Conservation (phyloP, 176 grass and related monocot species). For the Cenchrus purpureus region DNA sequence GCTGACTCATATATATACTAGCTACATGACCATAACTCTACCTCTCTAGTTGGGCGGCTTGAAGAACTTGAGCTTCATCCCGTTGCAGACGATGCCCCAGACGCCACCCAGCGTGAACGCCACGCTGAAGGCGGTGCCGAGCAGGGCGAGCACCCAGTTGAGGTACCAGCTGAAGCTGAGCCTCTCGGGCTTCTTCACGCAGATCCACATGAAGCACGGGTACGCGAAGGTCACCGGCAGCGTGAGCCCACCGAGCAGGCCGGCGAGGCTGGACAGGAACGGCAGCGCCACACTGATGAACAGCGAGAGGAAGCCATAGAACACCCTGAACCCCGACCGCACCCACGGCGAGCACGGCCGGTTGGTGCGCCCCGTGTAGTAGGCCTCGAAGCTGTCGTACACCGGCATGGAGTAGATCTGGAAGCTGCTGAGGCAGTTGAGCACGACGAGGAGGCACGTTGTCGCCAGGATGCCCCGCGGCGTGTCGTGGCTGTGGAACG, state of each 20-base stretch:
- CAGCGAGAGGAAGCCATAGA: slow-evolving; percentile 87
- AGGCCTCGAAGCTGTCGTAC: slow-evolving; percentile 92
- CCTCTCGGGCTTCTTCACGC: slow-evolving; percentile 87
- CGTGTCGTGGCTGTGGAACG: slow-evolving; percentile 84
- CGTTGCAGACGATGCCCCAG: slow-evolving; percentile 89
- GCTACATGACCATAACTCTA: not conserved
- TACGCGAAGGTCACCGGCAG: slow-evolving; percentile 94
- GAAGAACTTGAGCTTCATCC: slow-evolving; percentile 97
- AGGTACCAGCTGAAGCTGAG: slow-evolving; percentile 91
- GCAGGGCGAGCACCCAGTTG: slow-evolving; percentile 78
- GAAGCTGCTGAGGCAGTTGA: slow-evolving; percentile 98
- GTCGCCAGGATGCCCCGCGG: slow-evolving; percentile 64
- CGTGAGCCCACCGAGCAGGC: slow-evolving; percentile 78
- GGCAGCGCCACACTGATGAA: slow-evolving; percentile 90
- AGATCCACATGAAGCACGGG: slow-evolving; percentile 98
- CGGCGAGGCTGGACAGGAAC: slow-evolving; percentile 89
- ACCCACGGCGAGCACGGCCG: slow-evolving; percentile 90
- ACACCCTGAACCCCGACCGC: slow-evolving; percentile 79
- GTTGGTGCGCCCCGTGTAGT: slow-evolving; percentile 89
- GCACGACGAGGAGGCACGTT: slow-evolving; percentile 88
- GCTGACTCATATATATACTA: slow-evolving; percentile 7
- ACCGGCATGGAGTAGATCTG: slow-evolving; percentile 99
- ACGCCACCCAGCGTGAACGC: slow-evolving; percentile 77
- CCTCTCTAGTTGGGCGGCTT: slow-evolving; percentile 72
- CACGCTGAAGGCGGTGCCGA: slow-evolving; percentile 81